A percentile compares a stretch with the other conserved stretches of the same genome.
These are phyloP conservation scores for Pythium aquatile DNA, from an alignment of 352 stramenopile species.

Conservation along the genomic window DNA sequence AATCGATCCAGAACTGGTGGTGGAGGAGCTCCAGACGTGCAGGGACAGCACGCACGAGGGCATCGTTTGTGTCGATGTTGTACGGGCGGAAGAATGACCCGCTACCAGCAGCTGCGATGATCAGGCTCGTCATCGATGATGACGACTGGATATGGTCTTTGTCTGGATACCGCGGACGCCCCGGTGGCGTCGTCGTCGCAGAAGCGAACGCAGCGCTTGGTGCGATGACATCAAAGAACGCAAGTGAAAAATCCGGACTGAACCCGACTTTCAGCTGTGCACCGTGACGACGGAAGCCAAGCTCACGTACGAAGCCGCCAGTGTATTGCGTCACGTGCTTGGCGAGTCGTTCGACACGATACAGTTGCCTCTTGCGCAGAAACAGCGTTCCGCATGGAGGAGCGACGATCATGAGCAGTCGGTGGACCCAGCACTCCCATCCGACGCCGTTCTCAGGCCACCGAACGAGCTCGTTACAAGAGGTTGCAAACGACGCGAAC, in stretches of 20 bases:
- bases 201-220: slow-evolving; percentile 23
- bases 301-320: slow-evolving; percentile 76
- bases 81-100: slow-evolving; percentile 82
- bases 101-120: slow-evolving; percentile 66
- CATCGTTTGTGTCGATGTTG: slow-evolving; percentile 83
- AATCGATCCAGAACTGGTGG: slow-evolving; percentile 85
- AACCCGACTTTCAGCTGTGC: slow-evolving; percentile 81
- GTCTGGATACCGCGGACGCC: slow-evolving; percentile 13
- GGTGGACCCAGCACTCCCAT: slow-evolving; percentile 73
- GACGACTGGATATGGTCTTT: slow-evolving; percentile 2
- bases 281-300: slow-evolving; percentile 75
- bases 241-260: slow-evolving; percentile 75
- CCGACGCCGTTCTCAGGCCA: slow-evolving; percentile 41
- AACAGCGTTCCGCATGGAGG: slow-evolving; percentile 60
- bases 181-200: slow-evolving; percentile 5
- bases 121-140: slow-evolving; percentile 20
- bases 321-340: slow-evolving; percentile 70
- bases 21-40: slow-evolving; percentile 64
- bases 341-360: slow-evolving; percentile 58
- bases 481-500: slow-evolving; percentile 64
- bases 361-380: slow-evolving; percentile 62
- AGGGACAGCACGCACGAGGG: slow-evolving; percentile 71
- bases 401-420: slow-evolving; percentile 42
- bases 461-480: slow-evolving; percentile 66
- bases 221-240: slow-evolving; percentile 79